Percentiles rank a stretch among this genome's conserved stretches.
Evolutionary conservation across 257 asterid genomes (phyloP).

Genomic region (Vinca minor): DNA sequence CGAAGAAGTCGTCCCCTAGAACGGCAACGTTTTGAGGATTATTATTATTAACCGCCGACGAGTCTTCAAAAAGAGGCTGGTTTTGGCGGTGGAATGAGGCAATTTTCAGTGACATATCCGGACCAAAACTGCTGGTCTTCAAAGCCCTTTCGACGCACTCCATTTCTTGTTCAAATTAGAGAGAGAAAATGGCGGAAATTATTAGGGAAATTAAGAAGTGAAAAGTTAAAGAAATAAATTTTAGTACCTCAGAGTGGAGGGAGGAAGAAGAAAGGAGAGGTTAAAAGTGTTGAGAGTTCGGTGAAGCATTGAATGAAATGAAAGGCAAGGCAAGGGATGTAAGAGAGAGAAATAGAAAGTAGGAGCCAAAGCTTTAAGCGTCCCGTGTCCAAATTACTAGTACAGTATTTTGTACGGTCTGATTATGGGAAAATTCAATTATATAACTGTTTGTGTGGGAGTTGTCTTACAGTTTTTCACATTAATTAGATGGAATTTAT

Average conservation of each 20-base stretch:
- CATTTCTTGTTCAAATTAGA: conserved; percentile 31
- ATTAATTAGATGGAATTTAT: too few species aligned
- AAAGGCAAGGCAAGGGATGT: conserved; percentile 7
- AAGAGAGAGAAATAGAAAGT: too few species aligned
- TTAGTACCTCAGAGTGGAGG: conserved; percentile 37
- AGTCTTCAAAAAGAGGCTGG: conserved; percentile 21
- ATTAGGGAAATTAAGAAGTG: too few species aligned
- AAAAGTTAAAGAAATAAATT: background rate
- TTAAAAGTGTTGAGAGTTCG: conserved; percentile 46
- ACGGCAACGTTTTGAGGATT: conserved; percentile 23
- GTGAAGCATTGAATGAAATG: conserved; percentile 70
- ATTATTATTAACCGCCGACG: conserved; percentile 7
- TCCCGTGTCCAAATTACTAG: conserved; percentile 16
- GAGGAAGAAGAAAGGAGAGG: conserved; percentile 22
- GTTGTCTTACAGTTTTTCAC: too few species aligned
- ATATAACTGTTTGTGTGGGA: too few species aligned
- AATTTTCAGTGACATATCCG: conserved; percentile 20
- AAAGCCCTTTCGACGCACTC: conserved; percentile 31
- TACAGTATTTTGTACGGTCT: too few species aligned
- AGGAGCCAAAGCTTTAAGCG: conserved; percentile 7
- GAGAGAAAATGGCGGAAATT: background rate
- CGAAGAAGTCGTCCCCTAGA: conserved; percentile 52
- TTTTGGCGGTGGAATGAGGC: background rate
- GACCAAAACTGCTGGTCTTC: conserved; percentile 20
- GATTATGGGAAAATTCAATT: too few species aligned